Base-by-base conservation (phyloP, 257 asterid genomes). In the Nicotiana tomentosiformis region DNA sequence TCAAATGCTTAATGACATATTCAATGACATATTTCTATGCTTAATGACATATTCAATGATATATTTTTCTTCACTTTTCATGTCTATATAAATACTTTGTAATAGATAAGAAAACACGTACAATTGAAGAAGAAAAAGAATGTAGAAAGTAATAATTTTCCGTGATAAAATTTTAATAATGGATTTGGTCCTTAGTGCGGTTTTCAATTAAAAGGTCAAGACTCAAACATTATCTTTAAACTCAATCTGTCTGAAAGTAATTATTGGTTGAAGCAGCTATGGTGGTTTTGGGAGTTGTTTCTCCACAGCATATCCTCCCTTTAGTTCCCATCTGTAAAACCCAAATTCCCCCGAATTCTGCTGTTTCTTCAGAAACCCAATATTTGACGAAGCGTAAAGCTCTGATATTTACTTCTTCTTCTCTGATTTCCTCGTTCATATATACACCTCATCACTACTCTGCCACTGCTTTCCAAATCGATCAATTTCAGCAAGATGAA, bases 401-500 rank as follows among this genome's bases (percentile, higher is more conserved):
- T 35, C 82, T 94, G 20, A 84, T 90, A 80, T 88, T 90, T 66
- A 85, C 95, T 57, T 81, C 94, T 77, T 84, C 93, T 77, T 86
- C 94, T 76, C 49, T 94, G 81, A 29, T 91, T 61, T 49, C 95
- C 46, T 66, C 93, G 77, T 85, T 56, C 76, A 78, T 92, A 61
- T 83, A 61, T 64, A 81, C 85, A 61, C 39, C 35, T 81, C 26
- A 72, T 87, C 67, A 86, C 32, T 77, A 55, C 55, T 84, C 87
- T 70, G 95, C 94, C 81, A 62, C 87, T 67, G 95, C 93, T 69
- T 88, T 86, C 76, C 86, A 82, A 85, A 30, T 77, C 55, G 97
- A 93, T 32, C 90, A 87, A 64, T 83, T 82, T 76, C 90, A 94
- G 69, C 88, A 76, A 80, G 87, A 91, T 74, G 97, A 94, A 87